Conservation (phyloP, 257 asterid species). For the Primulina tabacum region DNA sequence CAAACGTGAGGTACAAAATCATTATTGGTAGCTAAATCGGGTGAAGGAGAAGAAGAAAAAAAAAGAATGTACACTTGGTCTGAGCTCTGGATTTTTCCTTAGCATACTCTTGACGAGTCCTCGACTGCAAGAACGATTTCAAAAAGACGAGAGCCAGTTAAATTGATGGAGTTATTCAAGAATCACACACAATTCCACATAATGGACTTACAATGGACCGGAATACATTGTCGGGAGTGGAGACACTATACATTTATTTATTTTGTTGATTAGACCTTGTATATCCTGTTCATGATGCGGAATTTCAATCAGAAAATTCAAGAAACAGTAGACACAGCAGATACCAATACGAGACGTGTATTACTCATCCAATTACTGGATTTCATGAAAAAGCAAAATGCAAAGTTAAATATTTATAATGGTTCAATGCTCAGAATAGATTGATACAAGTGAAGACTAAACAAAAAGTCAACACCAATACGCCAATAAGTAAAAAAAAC, state of each 20-base stretch:
- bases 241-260: constrained; percentile 80
- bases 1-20: too few species aligned
- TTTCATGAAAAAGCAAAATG: neutral
- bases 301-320: constrained; percentile 17
- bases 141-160: constrained; percentile 18
- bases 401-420: neutral
- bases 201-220: constrained; percentile 78
- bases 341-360: neutral
- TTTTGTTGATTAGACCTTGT: constrained; percentile 94
- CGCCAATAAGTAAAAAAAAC: constrained; percentile 2
- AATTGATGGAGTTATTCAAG: neutral
- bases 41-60: neutral
- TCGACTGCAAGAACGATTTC: constrained; percentile 48
- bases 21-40: neutral
- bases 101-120: constrained; percentile 95
- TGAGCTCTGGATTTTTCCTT: constrained; percentile 77
- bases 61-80: constrained; percentile 84
- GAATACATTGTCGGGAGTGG: constrained; percentile 89
- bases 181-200: constrained; percentile 9
- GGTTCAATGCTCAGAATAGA: neutral
- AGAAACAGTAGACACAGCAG: constrained; percentile 7
- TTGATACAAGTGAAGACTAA: neutral
- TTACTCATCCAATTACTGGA: neutral
- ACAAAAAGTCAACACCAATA: neutral
- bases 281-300: constrained; percentile 64